phyloP scores from a whole-genome alignment of 1,139 yeast species.

The Nadsonia commutata region DNA sequence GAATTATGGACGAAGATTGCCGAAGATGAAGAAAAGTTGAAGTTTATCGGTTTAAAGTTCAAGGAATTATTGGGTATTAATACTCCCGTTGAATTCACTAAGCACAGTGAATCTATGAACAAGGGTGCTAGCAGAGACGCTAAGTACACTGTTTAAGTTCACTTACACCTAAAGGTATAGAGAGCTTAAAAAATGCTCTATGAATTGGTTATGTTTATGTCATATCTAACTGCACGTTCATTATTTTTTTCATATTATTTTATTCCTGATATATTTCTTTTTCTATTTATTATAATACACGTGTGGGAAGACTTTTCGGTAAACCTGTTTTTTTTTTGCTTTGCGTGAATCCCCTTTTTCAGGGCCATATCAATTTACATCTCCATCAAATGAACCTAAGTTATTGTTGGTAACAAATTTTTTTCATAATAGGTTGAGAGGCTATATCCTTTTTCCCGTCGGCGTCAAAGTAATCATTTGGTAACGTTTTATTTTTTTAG shows the following conservation, averaged over 20 bases:
- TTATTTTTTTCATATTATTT: no score
- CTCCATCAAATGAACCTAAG: no score
- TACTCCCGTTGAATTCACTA: conserved; percentile 37
- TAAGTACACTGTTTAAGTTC: not conserved
- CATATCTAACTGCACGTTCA: not conserved
- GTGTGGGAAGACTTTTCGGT: not conserved
- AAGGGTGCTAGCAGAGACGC: not conserved
- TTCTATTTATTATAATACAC: not conserved
- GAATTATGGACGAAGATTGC: conserved; percentile 90
- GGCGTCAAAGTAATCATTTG: no score
- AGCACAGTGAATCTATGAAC: not conserved
- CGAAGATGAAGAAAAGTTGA: conserved; percentile 37
- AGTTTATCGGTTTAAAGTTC: conserved; percentile 55
- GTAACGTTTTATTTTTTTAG: no score
- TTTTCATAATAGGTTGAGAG: no score
- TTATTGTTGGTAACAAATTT: no score
- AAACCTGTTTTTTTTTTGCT: no score
- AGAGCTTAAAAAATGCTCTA: not conserved
- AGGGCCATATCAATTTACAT: no score
- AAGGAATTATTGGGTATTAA: conserved; percentile 61
- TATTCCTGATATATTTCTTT: not conserved
- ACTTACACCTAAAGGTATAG: not conserved
- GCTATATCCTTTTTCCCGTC: no score
- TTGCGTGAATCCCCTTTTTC: no score
- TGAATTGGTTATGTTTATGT: not conserved